These are phyloP conservation scores for Exophiala sideris DNA, from an alignment of 2,329 filamentous ascomycete species.

Conservation along the genomic window DNA sequence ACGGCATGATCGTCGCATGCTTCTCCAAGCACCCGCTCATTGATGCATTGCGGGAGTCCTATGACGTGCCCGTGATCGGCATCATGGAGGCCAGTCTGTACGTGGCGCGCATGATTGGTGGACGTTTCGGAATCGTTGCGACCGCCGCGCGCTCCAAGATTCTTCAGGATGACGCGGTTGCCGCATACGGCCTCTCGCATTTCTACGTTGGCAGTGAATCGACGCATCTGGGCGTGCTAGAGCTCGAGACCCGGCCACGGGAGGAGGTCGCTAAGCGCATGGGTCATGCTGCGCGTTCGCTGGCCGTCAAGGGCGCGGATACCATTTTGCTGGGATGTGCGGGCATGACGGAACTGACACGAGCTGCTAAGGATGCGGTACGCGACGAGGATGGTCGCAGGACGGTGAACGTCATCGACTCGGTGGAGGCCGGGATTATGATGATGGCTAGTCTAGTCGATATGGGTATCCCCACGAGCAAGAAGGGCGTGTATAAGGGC, in stretches of 20 bases:
- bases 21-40: slow-evolving; percentile 50
- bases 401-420: slow-evolving; percentile 49
- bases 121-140: slow-evolving; percentile 45
- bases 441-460: slow-evolving; percentile 30
- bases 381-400: slow-evolving; percentile 36
- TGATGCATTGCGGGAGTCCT: slow-evolving; percentile 46
- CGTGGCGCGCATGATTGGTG: slow-evolving; percentile 48
- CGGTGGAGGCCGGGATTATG: slow-evolving; percentile 43
- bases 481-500: slow-evolving; percentile 32
- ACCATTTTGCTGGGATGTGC: slow-evolving; percentile 47
- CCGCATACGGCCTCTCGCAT: slow-evolving; percentile 40
- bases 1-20: slow-evolving; percentile 50
- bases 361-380: slow-evolving; percentile 47
- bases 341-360: slow-evolving; percentile 48
- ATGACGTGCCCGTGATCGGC: slow-evolving; percentile 44
- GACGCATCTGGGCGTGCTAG: slow-evolving; percentile 44
- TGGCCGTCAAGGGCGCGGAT: slow-evolving; percentile 44
- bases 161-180: slow-evolving; percentile 40
- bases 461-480: slow-evolving; percentile 33
- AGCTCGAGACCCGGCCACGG: slow-evolving; percentile 40
- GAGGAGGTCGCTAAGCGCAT: slow-evolving; percentile 40
- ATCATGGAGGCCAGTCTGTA: slow-evolving; percentile 54
- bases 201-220: slow-evolving; percentile 45
- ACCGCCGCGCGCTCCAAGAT: slow-evolving; percentile 41
- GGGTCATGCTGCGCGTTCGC: slow-evolving; percentile 36